Conservation (phyloP, 73 alveolate genomes). For the Urostyla sp. region DNA sequence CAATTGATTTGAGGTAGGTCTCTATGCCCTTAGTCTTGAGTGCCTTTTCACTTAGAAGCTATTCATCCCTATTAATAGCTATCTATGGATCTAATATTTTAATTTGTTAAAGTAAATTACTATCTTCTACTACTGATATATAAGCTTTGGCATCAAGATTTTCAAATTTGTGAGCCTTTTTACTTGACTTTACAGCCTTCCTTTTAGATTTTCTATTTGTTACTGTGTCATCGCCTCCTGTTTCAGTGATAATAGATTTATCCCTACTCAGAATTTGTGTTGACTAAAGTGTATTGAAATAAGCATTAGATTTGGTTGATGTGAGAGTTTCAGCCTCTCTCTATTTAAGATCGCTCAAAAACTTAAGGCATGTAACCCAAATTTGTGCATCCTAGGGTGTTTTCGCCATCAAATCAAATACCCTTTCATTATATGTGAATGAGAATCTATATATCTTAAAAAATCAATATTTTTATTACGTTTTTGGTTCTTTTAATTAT, state of each 20-base stretch:
- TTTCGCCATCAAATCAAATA: slow-evolving; percentile 69
- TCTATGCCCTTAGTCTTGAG: slow-evolving; percentile 71
- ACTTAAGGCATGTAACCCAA: slow-evolving; percentile 73
- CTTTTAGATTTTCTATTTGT: slow-evolving; percentile 42
- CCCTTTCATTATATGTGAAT: slow-evolving; percentile 44
- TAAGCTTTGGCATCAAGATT: slow-evolving; percentile 47
- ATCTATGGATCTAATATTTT: slow-evolving; percentile 23
- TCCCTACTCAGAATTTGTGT: slow-evolving; percentile 32
- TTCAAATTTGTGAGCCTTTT: slow-evolving; percentile 54
- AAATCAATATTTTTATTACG: slow-evolving; percentile 37
- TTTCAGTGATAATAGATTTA: slow-evolving; percentile 22
- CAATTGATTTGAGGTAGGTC: slow-evolving; percentile 59
- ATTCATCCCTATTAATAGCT: slow-evolving; percentile 1
- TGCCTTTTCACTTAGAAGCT: slow-evolving; percentile 48
- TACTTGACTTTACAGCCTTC: slow-evolving; percentile 30
- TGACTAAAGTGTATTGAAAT: slow-evolving; percentile 47
- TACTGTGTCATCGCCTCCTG: not conserved
- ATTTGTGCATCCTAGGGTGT: slow-evolving; percentile 61
- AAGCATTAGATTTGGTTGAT: slow-evolving; percentile 37
- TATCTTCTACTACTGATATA: not conserved
- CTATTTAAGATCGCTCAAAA: slow-evolving; percentile 55
- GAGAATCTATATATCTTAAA: slow-evolving; percentile 10
- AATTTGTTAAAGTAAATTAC: not conserved
- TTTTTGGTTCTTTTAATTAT: slow-evolving; percentile 28
- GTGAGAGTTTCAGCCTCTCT: slow-evolving; percentile 23